Evolutionary conservation across 225 moss, liverwort and hornwort genomes (phyloP).

Genomic region (Physcomitrellopsis africana): DNA sequence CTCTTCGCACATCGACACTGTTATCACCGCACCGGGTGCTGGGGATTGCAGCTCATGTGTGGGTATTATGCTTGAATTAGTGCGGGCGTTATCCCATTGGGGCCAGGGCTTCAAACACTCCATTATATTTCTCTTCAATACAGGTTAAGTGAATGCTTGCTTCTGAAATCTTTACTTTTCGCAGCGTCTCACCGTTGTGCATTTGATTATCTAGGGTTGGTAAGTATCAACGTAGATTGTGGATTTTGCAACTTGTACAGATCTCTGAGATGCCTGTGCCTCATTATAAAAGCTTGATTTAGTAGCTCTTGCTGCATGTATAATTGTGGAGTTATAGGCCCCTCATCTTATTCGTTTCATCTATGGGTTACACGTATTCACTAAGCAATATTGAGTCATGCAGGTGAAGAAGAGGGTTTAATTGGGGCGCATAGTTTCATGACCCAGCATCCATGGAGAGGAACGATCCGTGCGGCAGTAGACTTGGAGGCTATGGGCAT

Average conservation of each 20-base stretch:
- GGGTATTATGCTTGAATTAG: conserved; percentile 75
- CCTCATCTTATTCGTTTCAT: not conserved
- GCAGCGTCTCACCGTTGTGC: not conserved
- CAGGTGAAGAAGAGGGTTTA: conserved; percentile 97
- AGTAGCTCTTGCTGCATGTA: conserved; percentile 17
- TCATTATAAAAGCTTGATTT: not conserved
- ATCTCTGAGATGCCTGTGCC: not conserved
- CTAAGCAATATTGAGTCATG: conserved; percentile 27
- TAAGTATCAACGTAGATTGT: conserved; percentile 4
- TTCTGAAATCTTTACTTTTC: conserved; percentile 2
- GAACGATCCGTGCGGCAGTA: conserved; percentile 72
- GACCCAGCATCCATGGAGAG: conserved; percentile 88
- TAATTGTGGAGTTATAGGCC: not conserved
- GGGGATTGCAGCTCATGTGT: conserved; percentile 98
- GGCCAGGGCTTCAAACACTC: conserved; percentile 85
- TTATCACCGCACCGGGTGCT: conserved; percentile 84
- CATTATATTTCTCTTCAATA: conserved; percentile 82
- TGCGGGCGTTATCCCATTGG: conserved; percentile 83
- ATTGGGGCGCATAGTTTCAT: conserved; percentile 94
- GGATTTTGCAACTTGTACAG: not conserved
- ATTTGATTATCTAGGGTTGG: not conserved
- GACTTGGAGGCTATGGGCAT: conserved; percentile 91
- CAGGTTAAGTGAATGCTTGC: conserved; percentile 50
- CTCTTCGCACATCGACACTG: conserved; percentile 91
- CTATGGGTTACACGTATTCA: conserved; percentile 8